phyloP scores from a whole-genome alignment of 31 red algal genomes.

The Odonthalia washingtoniensis region DNA sequence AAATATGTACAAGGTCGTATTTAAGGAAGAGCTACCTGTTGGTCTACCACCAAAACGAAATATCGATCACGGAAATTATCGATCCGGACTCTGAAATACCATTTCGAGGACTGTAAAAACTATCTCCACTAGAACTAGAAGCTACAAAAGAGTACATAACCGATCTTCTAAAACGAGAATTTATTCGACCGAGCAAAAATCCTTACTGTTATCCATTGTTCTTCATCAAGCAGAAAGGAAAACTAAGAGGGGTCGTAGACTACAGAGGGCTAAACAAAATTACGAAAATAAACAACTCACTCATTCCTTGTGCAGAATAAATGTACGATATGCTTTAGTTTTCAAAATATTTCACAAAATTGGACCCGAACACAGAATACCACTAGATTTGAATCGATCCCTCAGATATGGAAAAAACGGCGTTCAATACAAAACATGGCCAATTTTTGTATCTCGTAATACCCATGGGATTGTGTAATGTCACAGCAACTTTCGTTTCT shows the following conservation, averaged over 20 bases:
- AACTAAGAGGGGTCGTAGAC: too few relatives aligned
- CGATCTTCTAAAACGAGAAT: not conserved
- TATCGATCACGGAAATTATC: not conserved
- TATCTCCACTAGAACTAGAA: not conserved
- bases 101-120: not conserved
- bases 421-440: conserved; percentile 37
- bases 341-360: too few relatives aligned
- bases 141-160: not conserved
- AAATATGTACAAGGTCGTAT: not conserved
- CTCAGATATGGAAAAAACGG: conserved; percentile 30
- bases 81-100: not conserved
- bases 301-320: too few relatives aligned
- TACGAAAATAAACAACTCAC: not conserved
- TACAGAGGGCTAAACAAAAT: too few relatives aligned
- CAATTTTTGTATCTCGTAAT: conserved; percentile 31
- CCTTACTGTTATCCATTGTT: too few relatives aligned
- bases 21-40: not conserved
- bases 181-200: not conserved
- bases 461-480: conserved; percentile 9
- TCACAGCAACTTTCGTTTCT: not conserved
- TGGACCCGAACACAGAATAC: conserved; percentile 17
- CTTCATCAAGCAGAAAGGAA: not conserved
- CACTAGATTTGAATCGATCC: not conserved
- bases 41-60: not conserved
- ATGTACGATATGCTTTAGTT: too few relatives aligned